Evolutionary conservation across 495 filamentous ascomycete species (phyloP), one percentile per base, ranked within the genome.

Genomic region (Cercophora samala): DNA sequence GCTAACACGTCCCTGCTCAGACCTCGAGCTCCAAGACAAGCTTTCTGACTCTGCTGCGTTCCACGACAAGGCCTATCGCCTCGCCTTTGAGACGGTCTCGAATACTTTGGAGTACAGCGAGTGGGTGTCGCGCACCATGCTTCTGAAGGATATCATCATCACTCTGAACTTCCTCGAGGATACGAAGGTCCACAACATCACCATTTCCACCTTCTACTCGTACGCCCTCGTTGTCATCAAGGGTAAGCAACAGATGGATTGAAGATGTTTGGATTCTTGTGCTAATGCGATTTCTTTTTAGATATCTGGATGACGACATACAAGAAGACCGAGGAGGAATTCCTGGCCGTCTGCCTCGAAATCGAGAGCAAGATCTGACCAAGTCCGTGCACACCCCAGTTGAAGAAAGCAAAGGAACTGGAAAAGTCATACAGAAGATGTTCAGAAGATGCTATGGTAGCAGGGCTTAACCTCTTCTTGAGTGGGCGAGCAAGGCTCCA

Each of bases 221-320:
- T 46, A 17, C 13, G 37, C 37, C 2, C 15, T 11, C 0, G 11
- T 29, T 3, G 37, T 46, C 0, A 46, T 46, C 0, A 11, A 17
- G 8, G 0, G 37, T 46, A 13, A 46, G 37, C 13, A 1, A 11
- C 0, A 0, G 0, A 17, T 46, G 0, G 2, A 11, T 0, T 46
- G 0, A 11, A 46, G 0, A 9, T 0, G 37, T 17, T 46, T 1
- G 9, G 0, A 13, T 0, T 46, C 0, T 5, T 46, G 0, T 46
- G 37, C 13, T 0, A 46, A 18, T 17, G 37, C 9, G 13, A 46
- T 0, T 46, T 11, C 9, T 0, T 46, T 11, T 5, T 17, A 46
- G 13, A 9, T 13, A 46, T 17, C 1, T 46, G 15, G 0, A 46
- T 46, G 37, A 13, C 2, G 2, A 13, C 37, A 9, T 46, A 46